Conservation (phyloP, 208 protist genomes). For the Crithidia expoeki region DNA sequence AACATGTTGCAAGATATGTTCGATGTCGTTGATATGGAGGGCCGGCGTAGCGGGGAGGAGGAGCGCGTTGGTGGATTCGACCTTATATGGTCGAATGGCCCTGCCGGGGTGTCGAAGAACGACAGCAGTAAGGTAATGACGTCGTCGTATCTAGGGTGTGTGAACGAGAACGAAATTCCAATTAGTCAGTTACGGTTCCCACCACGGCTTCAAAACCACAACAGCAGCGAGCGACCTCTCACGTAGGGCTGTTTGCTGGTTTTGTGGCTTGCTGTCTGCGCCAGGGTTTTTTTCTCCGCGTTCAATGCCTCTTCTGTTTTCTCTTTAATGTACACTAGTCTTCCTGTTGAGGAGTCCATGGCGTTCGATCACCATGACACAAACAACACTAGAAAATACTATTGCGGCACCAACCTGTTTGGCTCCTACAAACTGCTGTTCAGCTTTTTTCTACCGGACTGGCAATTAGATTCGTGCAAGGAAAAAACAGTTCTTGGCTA, state of each 20-base stretch:
- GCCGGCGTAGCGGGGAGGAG: slow-evolving; percentile 72
- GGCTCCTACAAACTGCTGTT: background rate
- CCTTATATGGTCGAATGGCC: slow-evolving; percentile 88
- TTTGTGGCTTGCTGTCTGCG: no score
- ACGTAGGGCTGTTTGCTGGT: no score
- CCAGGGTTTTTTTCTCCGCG: slow-evolving; percentile 20
- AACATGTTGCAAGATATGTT: slow-evolving; percentile 95
- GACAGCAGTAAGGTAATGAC: slow-evolving; percentile 28
- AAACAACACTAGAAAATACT: background rate
- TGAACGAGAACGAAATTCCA: slow-evolving; percentile 86
- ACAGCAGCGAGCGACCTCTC: slow-evolving; percentile 77
- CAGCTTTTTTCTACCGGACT: background rate
- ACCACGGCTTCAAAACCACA: slow-evolving; percentile 72
- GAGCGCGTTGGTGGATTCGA: slow-evolving; percentile 89
- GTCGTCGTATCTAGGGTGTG: slow-evolving; percentile 74
- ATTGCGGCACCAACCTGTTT: no score
- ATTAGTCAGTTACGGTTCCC: slow-evolving; percentile 85
- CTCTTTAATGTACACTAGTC: background rate
- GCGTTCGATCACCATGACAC: background rate
- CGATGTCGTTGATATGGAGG: slow-evolving; percentile 90
- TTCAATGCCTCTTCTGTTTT: background rate
- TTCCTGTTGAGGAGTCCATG: background rate
- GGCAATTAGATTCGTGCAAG: background rate
- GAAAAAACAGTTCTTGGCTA: no score
- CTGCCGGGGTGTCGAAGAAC: slow-evolving; percentile 38